phyloP scores from a whole-genome alignment of 2,329 filamentous ascomycete species.

The Beauveria sp. region DNA sequence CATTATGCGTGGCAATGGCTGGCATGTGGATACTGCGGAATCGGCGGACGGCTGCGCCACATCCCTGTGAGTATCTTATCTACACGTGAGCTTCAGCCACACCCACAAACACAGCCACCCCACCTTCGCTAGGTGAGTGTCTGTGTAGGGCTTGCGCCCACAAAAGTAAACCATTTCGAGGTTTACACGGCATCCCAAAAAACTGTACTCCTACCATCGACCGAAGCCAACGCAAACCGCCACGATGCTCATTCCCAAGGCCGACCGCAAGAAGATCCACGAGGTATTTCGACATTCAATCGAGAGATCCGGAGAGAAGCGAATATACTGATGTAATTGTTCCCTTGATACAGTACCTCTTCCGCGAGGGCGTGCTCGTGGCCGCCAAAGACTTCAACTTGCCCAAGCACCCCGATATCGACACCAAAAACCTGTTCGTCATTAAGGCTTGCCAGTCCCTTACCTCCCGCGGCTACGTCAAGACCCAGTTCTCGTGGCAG shows the following conservation, averaged over 20 bases:
- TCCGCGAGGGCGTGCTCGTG: slow-evolving; percentile 87
- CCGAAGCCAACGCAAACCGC: slow-evolving; percentile 39
- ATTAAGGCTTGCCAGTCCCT: slow-evolving; percentile 99
- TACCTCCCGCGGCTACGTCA: slow-evolving; percentile 95
- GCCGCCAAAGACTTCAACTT: slow-evolving; percentile 99
- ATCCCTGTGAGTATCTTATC: slow-evolving; percentile 15
- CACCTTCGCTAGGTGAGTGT: slow-evolving; percentile 28
- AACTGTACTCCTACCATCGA: slow-evolving; percentile 44
- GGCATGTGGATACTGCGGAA: neutral
- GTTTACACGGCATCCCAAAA: slow-evolving; percentile 27
- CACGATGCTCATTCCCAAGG: slow-evolving; percentile 98
- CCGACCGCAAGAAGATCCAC: slow-evolving; percentile 99
- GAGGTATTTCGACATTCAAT: slow-evolving; percentile 41
- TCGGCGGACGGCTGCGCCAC: neutral
- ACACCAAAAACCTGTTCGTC: slow-evolving; percentile 99
- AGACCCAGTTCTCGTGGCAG: slow-evolving; percentile 99
- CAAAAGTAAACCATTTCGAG: slow-evolving; percentile 40
- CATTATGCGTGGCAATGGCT: neutral
- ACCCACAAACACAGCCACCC: slow-evolving; percentile 23
- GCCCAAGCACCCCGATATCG: slow-evolving; percentile 94
- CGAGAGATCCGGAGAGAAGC: neutral
- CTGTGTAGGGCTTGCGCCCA: slow-evolving; percentile 36
- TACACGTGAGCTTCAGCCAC: slow-evolving; percentile 26
- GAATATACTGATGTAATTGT: slow-evolving; percentile 13
- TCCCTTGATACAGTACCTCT: slow-evolving; percentile 66